Conservation (phyloP, 345 rosid species). For the Arabis hirsuta region DNA sequence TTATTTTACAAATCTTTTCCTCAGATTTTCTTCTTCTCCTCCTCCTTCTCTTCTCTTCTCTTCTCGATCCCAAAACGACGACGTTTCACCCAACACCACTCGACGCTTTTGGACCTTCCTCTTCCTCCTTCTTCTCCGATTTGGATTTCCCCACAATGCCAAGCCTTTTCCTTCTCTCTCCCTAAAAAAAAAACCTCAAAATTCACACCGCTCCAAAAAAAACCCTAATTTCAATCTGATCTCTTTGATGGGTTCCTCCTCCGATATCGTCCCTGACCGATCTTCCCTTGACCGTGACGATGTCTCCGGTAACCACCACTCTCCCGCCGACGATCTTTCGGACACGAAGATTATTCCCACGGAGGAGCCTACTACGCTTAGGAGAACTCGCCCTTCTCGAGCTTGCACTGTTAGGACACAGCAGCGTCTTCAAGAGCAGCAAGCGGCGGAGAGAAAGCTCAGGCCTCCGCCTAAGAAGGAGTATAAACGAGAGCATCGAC, state of each 20-base stretch:
- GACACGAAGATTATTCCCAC: conserved; percentile 23
- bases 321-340: conserved; percentile 23
- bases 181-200: neutral
- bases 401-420: conserved; percentile 92
- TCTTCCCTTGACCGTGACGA: conserved; percentile 50
- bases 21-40: conserved; percentile 28
- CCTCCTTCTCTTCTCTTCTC: neutral
- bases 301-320: conserved; percentile 45
- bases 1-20: conserved; percentile 5
- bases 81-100: conserved; percentile 31
- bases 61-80: conserved; percentile 28
- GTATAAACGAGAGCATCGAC: conserved; percentile 46
- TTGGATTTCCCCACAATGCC: conserved; percentile 42
- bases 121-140: conserved; percentile 23
- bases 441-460: conserved; percentile 65
- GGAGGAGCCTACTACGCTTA: conserved; percentile 39
- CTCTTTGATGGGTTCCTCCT: conserved; percentile 58
- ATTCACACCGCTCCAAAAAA: neutral
- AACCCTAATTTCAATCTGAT: conserved; percentile 44
- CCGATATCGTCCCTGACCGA: conserved; percentile 52
- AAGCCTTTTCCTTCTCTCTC: conserved; percentile 35
- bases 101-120: conserved; percentile 35
- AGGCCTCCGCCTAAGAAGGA: conserved; percentile 64
- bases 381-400: conserved; percentile 91
- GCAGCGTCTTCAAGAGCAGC: conserved; percentile 73